phyloP scores from a whole-genome alignment of 208 protist species.

The Polymyxa betae region DNA sequence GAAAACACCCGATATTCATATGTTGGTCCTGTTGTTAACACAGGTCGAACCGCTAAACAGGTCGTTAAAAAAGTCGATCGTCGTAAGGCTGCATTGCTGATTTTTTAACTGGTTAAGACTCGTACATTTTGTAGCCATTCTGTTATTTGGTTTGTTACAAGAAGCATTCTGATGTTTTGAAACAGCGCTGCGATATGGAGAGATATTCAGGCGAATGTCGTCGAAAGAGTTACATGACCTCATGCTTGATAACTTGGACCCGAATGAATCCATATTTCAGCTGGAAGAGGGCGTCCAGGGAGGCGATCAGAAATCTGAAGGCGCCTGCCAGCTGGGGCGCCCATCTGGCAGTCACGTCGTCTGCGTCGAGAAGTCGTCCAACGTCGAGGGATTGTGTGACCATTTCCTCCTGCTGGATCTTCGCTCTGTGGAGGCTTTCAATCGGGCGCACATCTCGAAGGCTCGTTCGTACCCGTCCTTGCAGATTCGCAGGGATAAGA shows the following conservation, averaged over 20 bases:
- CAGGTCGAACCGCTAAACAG: not conserved
- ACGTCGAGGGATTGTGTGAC: not conserved
- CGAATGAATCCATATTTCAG: constrained; percentile 21
- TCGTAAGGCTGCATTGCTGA: not conserved
- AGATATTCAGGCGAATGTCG: constrained; percentile 25
- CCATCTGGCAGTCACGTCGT: not conserved
- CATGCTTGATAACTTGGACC: constrained; percentile 6
- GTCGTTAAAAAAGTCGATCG: not conserved
- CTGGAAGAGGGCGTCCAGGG: not conserved
- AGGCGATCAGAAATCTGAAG: not conserved
- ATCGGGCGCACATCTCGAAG: not conserved
- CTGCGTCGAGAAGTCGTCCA: not conserved
- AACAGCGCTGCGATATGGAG: not conserved
- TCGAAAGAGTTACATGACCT: not conserved
- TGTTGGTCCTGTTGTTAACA: not conserved
- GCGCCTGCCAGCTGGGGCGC: not conserved
- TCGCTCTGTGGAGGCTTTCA: not conserved
- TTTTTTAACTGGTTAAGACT: not conserved
- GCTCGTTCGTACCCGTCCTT: constrained; percentile 15
- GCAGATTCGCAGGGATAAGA: not conserved
- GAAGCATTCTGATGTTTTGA: too few relatives aligned
- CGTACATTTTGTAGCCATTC: too few relatives aligned
- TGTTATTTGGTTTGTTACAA: too few relatives aligned
- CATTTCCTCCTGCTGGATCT: constrained; percentile 7
- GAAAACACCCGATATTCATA: not conserved